Evolutionary conservation across 495 filamentous ascomycete species (phyloP).

Genomic region (Lasiosphaeria miniovina): DNA sequence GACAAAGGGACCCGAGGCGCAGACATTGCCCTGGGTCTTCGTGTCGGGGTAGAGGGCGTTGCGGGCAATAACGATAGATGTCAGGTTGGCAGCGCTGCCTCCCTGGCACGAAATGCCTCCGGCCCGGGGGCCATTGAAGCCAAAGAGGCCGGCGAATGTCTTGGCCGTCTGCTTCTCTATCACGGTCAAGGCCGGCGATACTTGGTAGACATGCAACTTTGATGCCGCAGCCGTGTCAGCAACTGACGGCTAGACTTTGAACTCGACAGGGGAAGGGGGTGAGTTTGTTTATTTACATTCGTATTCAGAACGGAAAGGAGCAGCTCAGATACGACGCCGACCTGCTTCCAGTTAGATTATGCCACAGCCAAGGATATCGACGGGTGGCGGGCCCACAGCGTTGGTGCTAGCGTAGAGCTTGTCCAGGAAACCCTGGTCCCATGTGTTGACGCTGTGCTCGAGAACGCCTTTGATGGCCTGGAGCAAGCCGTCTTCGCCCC

Average conservation of each 20-base stretch:
- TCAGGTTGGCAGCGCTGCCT: conserved; percentile 80
- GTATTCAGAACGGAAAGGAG: conserved; percentile 83
- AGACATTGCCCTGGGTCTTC: conserved; percentile 66
- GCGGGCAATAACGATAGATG: conserved; percentile 83
- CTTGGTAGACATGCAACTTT: conserved; percentile 77
- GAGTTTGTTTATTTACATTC: conserved; percentile 53
- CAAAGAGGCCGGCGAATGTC: conserved; percentile 70
- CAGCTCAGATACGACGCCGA: conserved; percentile 78
- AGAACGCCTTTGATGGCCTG: conserved; percentile 63
- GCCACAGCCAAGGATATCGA: not conserved
- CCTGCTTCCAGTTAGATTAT: conserved; percentile 32
- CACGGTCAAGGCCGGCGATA: conserved; percentile 81
- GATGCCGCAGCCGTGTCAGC: not conserved
- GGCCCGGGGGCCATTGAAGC: conserved; percentile 66
- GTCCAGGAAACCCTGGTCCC: conserved; percentile 93
- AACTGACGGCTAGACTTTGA: not conserved
- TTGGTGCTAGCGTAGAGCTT: conserved; percentile 87
- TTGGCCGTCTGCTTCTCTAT: conserved; percentile 77
- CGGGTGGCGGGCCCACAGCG: conserved; percentile 48
- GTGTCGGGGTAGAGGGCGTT: conserved; percentile 77
- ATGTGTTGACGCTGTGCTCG: conserved; percentile 87
- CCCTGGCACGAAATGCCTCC: conserved; percentile 88
- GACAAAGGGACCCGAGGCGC: conserved; percentile 58
- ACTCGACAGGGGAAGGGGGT: not conserved
- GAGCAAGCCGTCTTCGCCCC: conserved; percentile 69